Percentiles rank a stretch among this genome's conserved stretches.
These are phyloP conservation scores for Curvularia sp. DNA, from an alignment of 2,329 filamentous ascomycete species.

Conservation along the genomic window DNA sequence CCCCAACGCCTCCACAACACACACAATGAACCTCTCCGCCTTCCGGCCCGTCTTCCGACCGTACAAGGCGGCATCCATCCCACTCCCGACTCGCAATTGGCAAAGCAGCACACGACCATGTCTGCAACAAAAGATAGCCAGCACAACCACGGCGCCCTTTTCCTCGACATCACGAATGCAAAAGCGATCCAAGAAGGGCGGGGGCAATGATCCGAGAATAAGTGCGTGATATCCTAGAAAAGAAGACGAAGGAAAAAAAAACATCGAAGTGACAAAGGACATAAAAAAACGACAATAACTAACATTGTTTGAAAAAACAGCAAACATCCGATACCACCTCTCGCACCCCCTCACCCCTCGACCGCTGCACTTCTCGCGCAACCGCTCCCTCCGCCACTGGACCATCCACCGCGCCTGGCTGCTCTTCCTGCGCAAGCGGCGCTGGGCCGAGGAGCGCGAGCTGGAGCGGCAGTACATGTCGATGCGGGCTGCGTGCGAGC, in stretches of 20 bases:
- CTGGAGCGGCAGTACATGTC: constrained; percentile 80
- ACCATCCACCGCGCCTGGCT: constrained; percentile 98
- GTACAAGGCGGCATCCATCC: constrained; percentile 17
- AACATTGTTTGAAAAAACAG: neutral
- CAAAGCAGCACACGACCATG: constrained; percentile 17
- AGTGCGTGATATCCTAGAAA: constrained; percentile 34
- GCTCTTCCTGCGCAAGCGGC: constrained; percentile 75
- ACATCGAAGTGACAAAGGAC: no score
- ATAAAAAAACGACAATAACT: neutral
- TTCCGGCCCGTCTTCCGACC: constrained; percentile 37
- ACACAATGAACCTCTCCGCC: constrained; percentile 39
- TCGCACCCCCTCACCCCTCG: constrained; percentile 72
- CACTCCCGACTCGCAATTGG: constrained; percentile 17
- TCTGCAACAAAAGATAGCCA: constrained; percentile 4
- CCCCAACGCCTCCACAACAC: constrained; percentile 2
- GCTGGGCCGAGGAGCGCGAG: constrained; percentile 69
- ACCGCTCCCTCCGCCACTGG: constrained; percentile 92
- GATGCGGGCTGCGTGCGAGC: constrained; percentile 87
- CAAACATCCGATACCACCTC: constrained; percentile 72
- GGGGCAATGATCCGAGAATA: constrained; percentile 40
- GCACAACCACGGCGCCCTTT: constrained; percentile 30
- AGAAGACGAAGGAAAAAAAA: neutral
- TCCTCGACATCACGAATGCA: constrained; percentile 41
- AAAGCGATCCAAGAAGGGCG: constrained; percentile 36
- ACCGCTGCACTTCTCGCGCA: constrained; percentile 87